Evolutionary conservation across 768 basidiomycete species (phyloP).

Genomic region (Panaeolus papilionaceus): DNA sequence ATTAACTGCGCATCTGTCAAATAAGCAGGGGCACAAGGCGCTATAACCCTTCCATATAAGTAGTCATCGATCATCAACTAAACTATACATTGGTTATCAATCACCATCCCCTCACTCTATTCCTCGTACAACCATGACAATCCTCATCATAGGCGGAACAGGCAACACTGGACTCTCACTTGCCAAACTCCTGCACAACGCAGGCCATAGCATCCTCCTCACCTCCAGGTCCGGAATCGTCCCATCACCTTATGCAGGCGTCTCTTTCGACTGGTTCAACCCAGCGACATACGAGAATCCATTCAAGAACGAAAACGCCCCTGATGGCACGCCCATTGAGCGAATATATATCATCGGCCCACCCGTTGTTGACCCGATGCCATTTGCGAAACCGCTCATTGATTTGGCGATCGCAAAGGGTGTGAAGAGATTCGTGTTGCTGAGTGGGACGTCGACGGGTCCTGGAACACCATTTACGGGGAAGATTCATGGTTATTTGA

Average conservation of each 20-base stretch:
- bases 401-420: constrained; percentile 30
- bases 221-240: constrained; percentile 35
- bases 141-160: constrained; percentile 43
- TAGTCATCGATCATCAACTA: too few species aligned
- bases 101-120: too few species aligned
- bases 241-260: constrained; percentile 34
- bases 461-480: constrained; percentile 1
- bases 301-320: constrained; percentile 30
- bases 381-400: constrained; percentile 30
- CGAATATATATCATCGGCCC: constrained; percentile 32
- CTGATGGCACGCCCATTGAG: constrained; percentile 22
- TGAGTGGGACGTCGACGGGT: constrained; percentile 25
- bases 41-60: too few species aligned
- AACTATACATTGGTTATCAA: too few species aligned
- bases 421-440: constrained; percentile 33
- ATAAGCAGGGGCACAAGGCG: too few species aligned
- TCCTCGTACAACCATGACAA: constrained; percentile 32
- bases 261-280: constrained; percentile 45
- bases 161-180: constrained; percentile 37
- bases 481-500: constrained; percentile 6
- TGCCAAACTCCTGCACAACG: constrained; percentile 32
- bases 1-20: too few species aligned
- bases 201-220: constrained; percentile 34
- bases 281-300: constrained; percentile 37
- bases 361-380: constrained; percentile 20